Base-by-base conservation (phyloP, 1,139 yeast species). In the Yamadazyma triangularis region DNA sequence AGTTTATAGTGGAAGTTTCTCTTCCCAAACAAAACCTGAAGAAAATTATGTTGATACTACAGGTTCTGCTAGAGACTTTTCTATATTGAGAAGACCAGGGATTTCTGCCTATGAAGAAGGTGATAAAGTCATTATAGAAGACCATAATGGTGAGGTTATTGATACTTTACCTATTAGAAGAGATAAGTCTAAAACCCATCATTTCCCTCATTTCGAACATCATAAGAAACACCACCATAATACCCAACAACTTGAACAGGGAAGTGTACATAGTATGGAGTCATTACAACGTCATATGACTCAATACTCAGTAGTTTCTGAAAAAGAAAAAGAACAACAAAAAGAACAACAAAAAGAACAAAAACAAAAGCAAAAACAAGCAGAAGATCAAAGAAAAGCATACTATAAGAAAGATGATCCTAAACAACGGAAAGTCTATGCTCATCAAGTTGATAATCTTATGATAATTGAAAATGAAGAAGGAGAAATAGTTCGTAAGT, bases 401-500 rank as follows among this genome's bases (percentile, higher is more conserved):
- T 61, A 34, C 35, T 57, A 51, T 36, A 56, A 47, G 25, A 64
- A 57, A 40, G 45, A 43, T 27, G 66, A 57, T 36, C 58, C 63
- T 8, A 47, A 45, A 15, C 61, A 52, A 28, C 51, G 59, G 16
- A 64, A 60, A 41, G 66, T 64, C 8, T 67, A 40, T 48, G 73
- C 73, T 6, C 70, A 67, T 47, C 71, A 65, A 50, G 51, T 67
- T 29, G 94, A 81, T 49, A 77, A 87, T 49, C 68, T 79, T 40
- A 75, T 91, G 35, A 70, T 88, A 38, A 81, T 91, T 40, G 98
- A 91, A 55, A 85, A 88, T 50, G 87, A 76, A 28, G 95, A 88
- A 23, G 98, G 98, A 42, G 97, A 91, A 45, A 77, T 91, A 35
- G 66, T 91, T 27, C 76, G 95, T 48, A 70, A 95, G 35, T 91